Base-by-base conservation (phyloP, 768 basidiomycete species). In the Leccinum arenicola region DNA sequence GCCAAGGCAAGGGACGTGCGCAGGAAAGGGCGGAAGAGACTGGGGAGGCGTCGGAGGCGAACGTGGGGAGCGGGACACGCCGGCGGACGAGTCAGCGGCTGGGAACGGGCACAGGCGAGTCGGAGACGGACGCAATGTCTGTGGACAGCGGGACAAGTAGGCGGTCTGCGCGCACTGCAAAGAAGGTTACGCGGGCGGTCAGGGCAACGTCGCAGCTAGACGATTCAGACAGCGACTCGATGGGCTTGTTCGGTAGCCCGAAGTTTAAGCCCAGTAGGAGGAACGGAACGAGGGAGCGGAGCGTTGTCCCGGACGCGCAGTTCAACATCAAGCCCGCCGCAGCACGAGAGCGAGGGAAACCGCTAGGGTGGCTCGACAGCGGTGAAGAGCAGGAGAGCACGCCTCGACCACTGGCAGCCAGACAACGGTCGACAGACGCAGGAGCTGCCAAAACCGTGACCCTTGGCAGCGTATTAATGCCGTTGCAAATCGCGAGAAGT, bases 91-190 rank as follows among this genome's bases (percentile, higher is more conserved):
- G 23, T 12, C 57, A 58, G 38, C 57, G 47, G 31, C 19, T 5
- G 10, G 19, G 43, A 9, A 14, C n/a, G 49, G 33, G 35, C 17
- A n/a, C 29, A 27, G 29, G 8, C 21, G 60, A 69, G 19, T 50
- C 61, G 4, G 73, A 66, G 27, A 68, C 71, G 33, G 68, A 74
- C 23, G 63, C 59, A 17, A 74, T 73, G 69, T 65, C 71, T 25
- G 66, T 74, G 61, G 71, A 70, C 50, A 61, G 64, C 40, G 51
- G 33, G 27, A 31, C 62, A 11, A 64, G 58, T 43, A 61, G 23
- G 23, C 61, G 60, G 21, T 50, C 64, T 6, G 25, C 54, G 11
- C 59, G 64, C 9, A 15, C n/a, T 11, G 14, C 48, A 4, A 64
- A 59, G 53, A 62, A 51, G 23, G 31, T 15, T 31, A 8, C 2